Conservation (phyloP, 768 basidiomycete species). For the Tulasnella calospora region DNA sequence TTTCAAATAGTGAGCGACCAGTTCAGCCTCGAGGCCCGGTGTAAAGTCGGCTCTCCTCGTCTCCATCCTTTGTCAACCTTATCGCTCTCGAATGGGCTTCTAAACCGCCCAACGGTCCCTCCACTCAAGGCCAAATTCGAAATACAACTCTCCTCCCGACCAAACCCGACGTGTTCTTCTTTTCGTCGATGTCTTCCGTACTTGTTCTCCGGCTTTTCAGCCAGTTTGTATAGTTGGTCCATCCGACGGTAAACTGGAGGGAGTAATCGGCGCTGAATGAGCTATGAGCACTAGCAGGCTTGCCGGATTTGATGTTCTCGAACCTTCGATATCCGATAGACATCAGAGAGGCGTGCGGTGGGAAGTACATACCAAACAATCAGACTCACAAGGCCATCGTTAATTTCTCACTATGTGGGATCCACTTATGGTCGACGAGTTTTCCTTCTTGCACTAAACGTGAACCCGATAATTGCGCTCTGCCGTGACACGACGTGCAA, state of each 20-base stretch:
- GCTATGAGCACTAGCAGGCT: not conserved
- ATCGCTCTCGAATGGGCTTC: not conserved
- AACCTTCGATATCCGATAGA: not conserved
- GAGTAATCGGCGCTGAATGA: not conserved
- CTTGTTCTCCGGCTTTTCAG: not conserved
- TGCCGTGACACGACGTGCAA: slow-evolving; percentile 11
- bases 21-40: not conserved
- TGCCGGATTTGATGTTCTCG: slow-evolving; percentile 4
- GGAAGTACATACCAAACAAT: not conserved
- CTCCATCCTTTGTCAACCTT: not conserved
- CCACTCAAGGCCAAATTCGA: not conserved
- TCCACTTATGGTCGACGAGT: slow-evolving; percentile 1
- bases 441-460: not conserved
- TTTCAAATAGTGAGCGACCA: not conserved
- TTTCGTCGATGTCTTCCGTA: not conserved
- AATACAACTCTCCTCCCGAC: slow-evolving; percentile 6
- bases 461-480: not conserved
- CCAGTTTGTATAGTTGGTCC: not conserved
- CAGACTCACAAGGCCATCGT: not conserved
- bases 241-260: slow-evolving; percentile 3
- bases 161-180: not conserved
- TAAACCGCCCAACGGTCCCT: not conserved
- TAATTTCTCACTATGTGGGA: not conserved
- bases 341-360: not conserved
- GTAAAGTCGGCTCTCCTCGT: not conserved